phyloP scores from a whole-genome alignment of 2,329 filamentous ascomycete genomes.

The Trichophaea hybrida region DNA sequence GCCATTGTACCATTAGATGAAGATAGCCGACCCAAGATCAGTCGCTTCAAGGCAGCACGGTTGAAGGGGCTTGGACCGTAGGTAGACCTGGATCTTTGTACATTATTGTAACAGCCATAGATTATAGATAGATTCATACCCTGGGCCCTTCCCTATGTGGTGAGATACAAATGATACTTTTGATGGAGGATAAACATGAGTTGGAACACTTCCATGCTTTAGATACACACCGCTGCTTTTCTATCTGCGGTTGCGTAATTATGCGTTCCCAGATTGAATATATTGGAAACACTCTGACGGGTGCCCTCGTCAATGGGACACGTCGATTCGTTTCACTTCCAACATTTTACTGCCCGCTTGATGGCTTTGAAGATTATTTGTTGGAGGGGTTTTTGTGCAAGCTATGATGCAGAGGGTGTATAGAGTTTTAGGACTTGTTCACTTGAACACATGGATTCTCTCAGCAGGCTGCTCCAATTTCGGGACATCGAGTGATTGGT shows the following conservation, averaged over 20 bases:
- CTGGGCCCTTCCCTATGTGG: neutral
- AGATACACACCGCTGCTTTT: neutral
- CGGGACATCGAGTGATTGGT: too few species aligned
- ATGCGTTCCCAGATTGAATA: constrained; percentile 4
- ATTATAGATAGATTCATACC: neutral
- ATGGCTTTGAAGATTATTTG: too few species aligned
- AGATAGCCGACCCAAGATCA: constrained; percentile 48
- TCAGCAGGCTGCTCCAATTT: too few species aligned
- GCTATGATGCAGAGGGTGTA: too few species aligned
- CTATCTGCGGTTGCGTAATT: neutral
- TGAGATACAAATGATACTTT: neutral
- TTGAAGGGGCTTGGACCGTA: constrained; percentile 30
- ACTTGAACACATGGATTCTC: too few species aligned
- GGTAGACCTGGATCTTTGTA: neutral
- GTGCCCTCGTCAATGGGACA: neutral
- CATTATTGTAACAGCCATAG: neutral
- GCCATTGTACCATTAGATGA: constrained; percentile 51
- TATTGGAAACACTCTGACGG: constrained; percentile 4
- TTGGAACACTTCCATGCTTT: neutral
- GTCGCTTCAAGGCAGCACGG: constrained; percentile 59
- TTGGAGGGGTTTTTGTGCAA: too few species aligned
- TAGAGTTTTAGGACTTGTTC: too few species aligned
- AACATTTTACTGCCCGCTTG: neutral
- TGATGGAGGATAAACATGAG: neutral
- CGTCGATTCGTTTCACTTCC: constrained; percentile 8